Percentiles rank a stretch among this genome's conserved stretches.
Evolutionary conservation across 1,284 basidiomycete genomes (phyloP).

Genomic region (Acaromyces ingoldii): DNA sequence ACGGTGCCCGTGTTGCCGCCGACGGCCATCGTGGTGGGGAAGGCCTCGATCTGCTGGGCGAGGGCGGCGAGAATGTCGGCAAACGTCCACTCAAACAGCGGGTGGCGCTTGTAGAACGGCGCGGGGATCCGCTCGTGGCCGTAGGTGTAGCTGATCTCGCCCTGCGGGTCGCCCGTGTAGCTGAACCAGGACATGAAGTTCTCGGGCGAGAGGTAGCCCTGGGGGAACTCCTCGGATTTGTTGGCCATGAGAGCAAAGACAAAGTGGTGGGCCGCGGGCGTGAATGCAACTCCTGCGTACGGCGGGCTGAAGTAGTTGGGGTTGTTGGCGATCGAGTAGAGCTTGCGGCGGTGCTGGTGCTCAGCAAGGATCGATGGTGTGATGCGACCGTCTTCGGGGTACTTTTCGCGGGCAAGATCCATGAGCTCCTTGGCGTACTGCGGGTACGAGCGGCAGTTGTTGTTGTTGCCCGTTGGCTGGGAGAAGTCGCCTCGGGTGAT

Average conservation of each 20-base stretch:
- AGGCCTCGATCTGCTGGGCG: slow-evolving; percentile 5
- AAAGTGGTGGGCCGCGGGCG: slow-evolving; percentile 10
- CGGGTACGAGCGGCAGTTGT: slow-evolving; percentile 8
- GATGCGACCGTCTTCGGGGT: slow-evolving; percentile 8
- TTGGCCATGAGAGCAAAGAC: slow-evolving; percentile 11
- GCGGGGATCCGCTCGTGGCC: slow-evolving; percentile 10
- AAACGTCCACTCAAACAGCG: slow-evolving; percentile 5
- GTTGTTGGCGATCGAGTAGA: slow-evolving; percentile 12
- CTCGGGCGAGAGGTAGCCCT: not conserved
- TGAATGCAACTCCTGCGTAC: slow-evolving; percentile 9
- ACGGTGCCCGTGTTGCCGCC: slow-evolving; percentile 9
- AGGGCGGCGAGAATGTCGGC: slow-evolving; percentile 8
- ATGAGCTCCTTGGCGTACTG: slow-evolving; percentile 8
- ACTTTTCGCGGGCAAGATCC: slow-evolving; percentile 5
- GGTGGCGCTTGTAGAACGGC: slow-evolving; percentile 7
- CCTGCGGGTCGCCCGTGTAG: slow-evolving; percentile 6
- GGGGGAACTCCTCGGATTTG: not conserved
- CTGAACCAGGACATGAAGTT: slow-evolving; percentile 9
- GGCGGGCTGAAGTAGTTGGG: slow-evolving; percentile 10
- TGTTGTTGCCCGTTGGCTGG: slow-evolving; percentile 9
- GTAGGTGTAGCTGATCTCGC: slow-evolving; percentile 7
- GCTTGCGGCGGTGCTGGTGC: slow-evolving; percentile 9
- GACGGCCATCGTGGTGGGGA: slow-evolving; percentile 4
- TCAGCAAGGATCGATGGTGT: slow-evolving; percentile 6
- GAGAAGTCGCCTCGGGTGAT: slow-evolving; percentile 17